phyloP scores from a whole-genome alignment of 2,329 filamentous ascomycete species.

The Orbilia oligospora region DNA sequence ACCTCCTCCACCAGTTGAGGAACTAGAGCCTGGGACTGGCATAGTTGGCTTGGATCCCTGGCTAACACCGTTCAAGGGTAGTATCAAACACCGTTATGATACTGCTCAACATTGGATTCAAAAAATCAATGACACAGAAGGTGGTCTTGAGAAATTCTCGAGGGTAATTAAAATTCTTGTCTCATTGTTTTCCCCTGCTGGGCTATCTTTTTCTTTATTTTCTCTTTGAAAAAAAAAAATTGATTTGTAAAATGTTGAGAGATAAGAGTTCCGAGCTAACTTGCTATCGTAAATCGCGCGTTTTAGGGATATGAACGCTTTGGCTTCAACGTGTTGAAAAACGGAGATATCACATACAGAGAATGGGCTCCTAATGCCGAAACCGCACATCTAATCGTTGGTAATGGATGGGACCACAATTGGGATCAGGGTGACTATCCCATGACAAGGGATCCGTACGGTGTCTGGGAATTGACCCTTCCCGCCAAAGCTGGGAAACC shows the following conservation, averaged over 20 bases:
- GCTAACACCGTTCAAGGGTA: constrained; percentile 85
- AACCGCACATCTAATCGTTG: constrained; percentile 82
- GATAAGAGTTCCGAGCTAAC: constrained; percentile 17
- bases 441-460: constrained; percentile 88
- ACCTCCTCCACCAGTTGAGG: constrained; percentile 35
- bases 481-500: constrained; percentile 81
- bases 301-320: constrained; percentile 84
- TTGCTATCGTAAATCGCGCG: constrained; percentile 19
- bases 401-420: constrained; percentile 71
- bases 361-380: constrained; percentile 96
- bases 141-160: constrained; percentile 91
- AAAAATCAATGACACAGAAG: constrained; percentile 84
- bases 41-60: constrained; percentile 90
- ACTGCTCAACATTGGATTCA: constrained; percentile 90
- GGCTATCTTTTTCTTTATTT: no score
- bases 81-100: constrained; percentile 81
- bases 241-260: constrained; percentile 4
- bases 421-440: constrained; percentile 88
- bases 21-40: constrained; percentile 71
- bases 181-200: background rate
- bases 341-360: constrained; percentile 89
- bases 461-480: constrained; percentile 86
- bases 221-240: background rate
- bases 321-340: constrained; percentile 83
- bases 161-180: constrained; percentile 71